phyloP scores from a whole-genome alignment of 192 early-diverging fungal species.

The Endogone sp. region DNA sequence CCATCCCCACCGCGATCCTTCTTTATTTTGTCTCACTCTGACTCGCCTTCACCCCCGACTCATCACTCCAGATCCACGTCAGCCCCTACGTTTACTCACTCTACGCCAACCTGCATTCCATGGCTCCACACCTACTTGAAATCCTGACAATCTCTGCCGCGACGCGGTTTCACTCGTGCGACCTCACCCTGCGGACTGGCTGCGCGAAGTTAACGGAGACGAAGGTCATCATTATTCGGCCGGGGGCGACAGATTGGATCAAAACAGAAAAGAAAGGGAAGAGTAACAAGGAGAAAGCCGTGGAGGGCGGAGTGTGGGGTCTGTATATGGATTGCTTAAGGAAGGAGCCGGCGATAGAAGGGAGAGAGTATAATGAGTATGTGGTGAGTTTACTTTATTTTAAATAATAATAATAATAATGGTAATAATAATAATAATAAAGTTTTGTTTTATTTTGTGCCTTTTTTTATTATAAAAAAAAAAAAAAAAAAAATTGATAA shows the following conservation, averaged over 20 bases:
- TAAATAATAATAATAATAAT: too few relatives aligned
- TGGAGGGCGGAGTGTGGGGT: not conserved
- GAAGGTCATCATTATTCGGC: not conserved
- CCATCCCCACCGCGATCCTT: not conserved
- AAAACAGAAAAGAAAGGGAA: not conserved
- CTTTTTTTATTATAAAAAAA: not conserved
- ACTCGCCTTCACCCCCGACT: not conserved
- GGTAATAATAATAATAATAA: too few relatives aligned
- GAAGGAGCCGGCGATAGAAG: not conserved
- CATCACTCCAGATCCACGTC: not conserved
- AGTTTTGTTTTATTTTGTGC: not conserved
- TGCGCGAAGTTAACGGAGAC: not conserved
- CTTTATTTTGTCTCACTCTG: too few relatives aligned
- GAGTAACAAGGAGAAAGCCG: not conserved
- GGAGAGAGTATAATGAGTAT: not conserved
- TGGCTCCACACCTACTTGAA: not conserved
- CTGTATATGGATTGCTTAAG: constrained; percentile 3
- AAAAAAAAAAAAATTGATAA: not conserved
- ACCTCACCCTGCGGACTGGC: not conserved
- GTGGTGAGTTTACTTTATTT: not conserved
- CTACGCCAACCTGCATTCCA: not conserved
- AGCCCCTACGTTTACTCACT: not conserved
- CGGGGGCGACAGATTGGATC: not conserved
- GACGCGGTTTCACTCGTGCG: constrained; percentile 2
- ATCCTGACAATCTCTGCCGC: not conserved